phyloP scores from a whole-genome alignment of 1,139 yeast genomes.

The Wickerhamomyces sp. region DNA sequence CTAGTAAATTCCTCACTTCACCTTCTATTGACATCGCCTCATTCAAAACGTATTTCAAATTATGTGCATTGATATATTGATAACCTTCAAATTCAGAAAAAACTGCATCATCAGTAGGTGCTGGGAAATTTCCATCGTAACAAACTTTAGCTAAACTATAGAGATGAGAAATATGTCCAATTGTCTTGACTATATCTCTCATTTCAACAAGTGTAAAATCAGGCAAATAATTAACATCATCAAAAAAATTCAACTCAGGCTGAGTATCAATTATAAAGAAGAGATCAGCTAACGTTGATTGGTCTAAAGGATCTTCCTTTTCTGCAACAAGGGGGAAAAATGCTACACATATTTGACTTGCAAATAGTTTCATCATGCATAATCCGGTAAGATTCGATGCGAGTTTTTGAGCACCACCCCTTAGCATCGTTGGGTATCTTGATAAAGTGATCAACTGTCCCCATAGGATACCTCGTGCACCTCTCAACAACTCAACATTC shows the following conservation, averaged over 20 bases:
- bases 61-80: constrained; percentile 1
- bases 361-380: constrained; percentile 8
- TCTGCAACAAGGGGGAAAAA: constrained; percentile 8
- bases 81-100: neutral
- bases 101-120: neutral
- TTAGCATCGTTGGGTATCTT: constrained; percentile 8
- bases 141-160: constrained; percentile 3
- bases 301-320: constrained; percentile 7
- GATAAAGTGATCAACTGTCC: constrained; percentile 5
- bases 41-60: constrained; percentile 1
- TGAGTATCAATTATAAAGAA: neutral
- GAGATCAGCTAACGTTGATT: constrained; percentile 1
- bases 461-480: constrained; percentile 8
- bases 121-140: neutral
- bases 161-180: constrained; percentile 1
- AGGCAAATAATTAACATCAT: constrained; percentile 1
- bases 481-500: constrained; percentile 8
- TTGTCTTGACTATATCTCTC: constrained; percentile 2
- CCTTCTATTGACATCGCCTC: constrained; percentile 1
- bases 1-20: neutral
- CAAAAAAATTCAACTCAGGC: constrained; percentile 1
- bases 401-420: constrained; percentile 12
- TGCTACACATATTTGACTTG: constrained; percentile 8
- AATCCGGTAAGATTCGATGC: constrained; percentile 9
- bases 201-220: constrained; percentile 1